Evolutionary conservation across 768 basidiomycete species (phyloP).

Genomic region (Tylopilus rubrobrunneus): DNA sequence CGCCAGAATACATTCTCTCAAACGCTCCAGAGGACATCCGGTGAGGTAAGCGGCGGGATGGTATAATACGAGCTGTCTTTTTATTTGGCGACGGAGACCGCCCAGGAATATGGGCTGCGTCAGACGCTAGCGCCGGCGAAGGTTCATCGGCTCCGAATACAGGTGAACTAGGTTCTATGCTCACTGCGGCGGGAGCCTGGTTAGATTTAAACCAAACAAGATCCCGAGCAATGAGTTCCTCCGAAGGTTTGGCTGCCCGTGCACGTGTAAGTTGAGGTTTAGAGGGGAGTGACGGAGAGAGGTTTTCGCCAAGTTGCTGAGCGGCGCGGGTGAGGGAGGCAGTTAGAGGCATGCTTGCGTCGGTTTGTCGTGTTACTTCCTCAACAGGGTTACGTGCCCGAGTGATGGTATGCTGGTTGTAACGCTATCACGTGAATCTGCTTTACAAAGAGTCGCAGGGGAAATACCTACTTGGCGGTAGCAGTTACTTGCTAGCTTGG

Average conservation of each 20-base stretch:
- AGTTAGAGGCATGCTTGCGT: background rate
- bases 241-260: constrained; percentile 18
- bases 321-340: background rate
- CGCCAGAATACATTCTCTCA: background rate
- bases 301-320: background rate
- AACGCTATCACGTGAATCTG: constrained; percentile 2
- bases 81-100: constrained; percentile 6
- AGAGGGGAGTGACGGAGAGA: background rate
- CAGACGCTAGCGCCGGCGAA: background rate
- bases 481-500: background rate
- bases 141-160: background rate
- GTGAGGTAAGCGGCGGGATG: constrained; percentile 21
- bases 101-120: background rate
- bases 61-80: constrained; percentile 27
- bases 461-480: constrained; percentile 11
- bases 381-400: background rate
- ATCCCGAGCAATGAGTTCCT: constrained; percentile 26
- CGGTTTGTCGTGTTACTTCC: background rate
- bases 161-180: background rate
- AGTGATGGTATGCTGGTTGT: background rate
- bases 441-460: background rate
- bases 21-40: constrained; percentile 3
- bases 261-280: constrained; percentile 29
- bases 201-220: constrained; percentile 28
- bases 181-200: background rate